phyloP scores from a whole-genome alignment of 257 asterid genomes.

The Coffea eugenioides region DNA sequence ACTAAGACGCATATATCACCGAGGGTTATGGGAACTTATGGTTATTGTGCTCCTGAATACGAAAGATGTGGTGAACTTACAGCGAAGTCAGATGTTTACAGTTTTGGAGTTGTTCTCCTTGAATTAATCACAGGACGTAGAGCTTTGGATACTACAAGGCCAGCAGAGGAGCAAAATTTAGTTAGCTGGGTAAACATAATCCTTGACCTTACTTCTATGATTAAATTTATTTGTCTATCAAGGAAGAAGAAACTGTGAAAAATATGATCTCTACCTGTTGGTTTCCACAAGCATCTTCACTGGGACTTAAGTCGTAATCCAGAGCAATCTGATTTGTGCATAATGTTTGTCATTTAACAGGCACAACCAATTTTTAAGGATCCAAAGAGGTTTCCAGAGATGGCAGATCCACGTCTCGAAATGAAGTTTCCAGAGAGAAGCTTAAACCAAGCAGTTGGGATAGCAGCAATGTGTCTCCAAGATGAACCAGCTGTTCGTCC shows the following conservation, averaged over 20 bases:
- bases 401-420: slow-evolving; percentile 73
- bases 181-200: slow-evolving; percentile 64
- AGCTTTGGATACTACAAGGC: slow-evolving; percentile 59
- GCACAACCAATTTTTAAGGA: slow-evolving; percentile 66
- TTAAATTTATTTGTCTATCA: not conserved
- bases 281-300: not conserved
- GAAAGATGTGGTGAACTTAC: slow-evolving; percentile 69
- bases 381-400: slow-evolving; percentile 64
- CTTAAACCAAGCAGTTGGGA: slow-evolving; percentile 79
- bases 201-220: not conserved
- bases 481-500: slow-evolving; percentile 90
- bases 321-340: slow-evolving; percentile 13
- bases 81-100: slow-evolving; percentile 72
- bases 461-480: slow-evolving; percentile 87
- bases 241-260: slow-evolving; percentile 6
- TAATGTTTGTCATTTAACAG: slow-evolving; percentile 31
- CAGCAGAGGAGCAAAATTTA: slow-evolving; percentile 60
- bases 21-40: slow-evolving; percentile 58
- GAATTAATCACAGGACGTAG: slow-evolving; percentile 82
- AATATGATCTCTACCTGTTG: not conserved
- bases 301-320: not conserved
- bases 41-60: slow-evolving; percentile 82
- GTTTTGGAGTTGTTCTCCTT: slow-evolving; percentile 72
- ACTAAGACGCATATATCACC: slow-evolving; percentile 48
- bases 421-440: slow-evolving; percentile 48